Base-by-base conservation (phyloP, 495 filamentous ascomycete genomes). In the Saxispiralis lemnorum region DNA sequence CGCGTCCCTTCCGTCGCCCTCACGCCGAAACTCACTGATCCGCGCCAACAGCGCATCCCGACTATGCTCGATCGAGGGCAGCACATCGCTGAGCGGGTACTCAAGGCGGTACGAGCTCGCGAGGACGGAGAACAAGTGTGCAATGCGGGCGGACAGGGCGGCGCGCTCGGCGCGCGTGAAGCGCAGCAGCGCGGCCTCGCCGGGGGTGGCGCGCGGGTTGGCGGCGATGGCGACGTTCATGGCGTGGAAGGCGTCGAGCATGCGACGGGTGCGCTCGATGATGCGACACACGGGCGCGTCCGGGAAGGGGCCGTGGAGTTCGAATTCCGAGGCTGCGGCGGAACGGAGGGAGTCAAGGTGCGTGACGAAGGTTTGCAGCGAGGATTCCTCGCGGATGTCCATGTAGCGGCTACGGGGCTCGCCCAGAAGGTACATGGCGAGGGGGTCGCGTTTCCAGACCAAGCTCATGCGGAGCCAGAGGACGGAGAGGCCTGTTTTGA, bases 361-460 rank as follows among this genome's bases (percentile, higher is more conserved):
- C 45, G 65, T 66, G 40, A 78, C 66, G 49, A 71, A 74, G 20
- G 70, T 62, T 44, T 80, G 75, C 31, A 80, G 60, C 33, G 72
- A 64, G 9, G 82, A 69, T 57, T 88, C 84, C 59, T 96, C 89
- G 13, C 78, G 70, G 1, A 83, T 70, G 48, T 76, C 78, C 69
- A 93, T 81, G 57, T 93, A 95, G 33, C 31, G 32, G 35, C 35
- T 43, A 30, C 41, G 30, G 40, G 67, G 56, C 35, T 61, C 59
- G 14, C 62, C 63, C 31, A 73, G 68, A 1, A 83, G 67, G 21
- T 92, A 71, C 12, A 71, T 72, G 1, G 79, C 76, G 13, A 97
- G 65, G 0, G 89, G 89, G n/a, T 89, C 86, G n/a, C 83, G 75
- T 57, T 82, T 86, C 89, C 89, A 97, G 43, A 95, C 81, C 14